Evolutionary conservation across 164 flowering plant genomes (phyloP), one percentile per base, ranked within the genome.

Genomic region (Buxus sempervirens): DNA sequence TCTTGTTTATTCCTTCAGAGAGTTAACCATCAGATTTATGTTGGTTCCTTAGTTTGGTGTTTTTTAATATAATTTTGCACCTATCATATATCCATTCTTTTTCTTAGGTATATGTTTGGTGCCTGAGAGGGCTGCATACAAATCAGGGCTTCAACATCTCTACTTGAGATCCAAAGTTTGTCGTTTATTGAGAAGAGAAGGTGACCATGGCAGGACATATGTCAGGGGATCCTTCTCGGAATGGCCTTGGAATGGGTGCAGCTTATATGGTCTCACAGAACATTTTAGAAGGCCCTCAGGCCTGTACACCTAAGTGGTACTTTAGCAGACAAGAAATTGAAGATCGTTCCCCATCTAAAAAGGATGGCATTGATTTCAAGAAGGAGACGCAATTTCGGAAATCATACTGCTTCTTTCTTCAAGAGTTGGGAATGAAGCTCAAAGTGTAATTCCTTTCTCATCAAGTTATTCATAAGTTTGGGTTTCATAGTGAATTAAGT

Each of bases 301-400:
- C 51, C 58, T 61, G 12, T 28, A 67, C 69, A 27, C 77, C 78
- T 8, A 76, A 63, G 56, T 89, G 90, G 90, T 86, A 84, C 73
- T 80, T 84, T 62, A 73, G 70, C 55, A 75, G 68, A 72, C 54
- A 79, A 55, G 89, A 86, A 71, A 77, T 90, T 63, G 92, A 85
- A 56, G 70, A 83, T 12, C 60, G 64, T 65, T 86, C 93, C 23
- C 96, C 90, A 36, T 90, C 96, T 32, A 83, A 87, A 72, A 85
- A 71, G 74, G 96, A 90, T 75, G 88, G 87, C 13, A 85, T 90
- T 70, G 79, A 68, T 66, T 58, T 62, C 4, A 70, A 70, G 63
- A 65, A 69, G 26, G 96, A 90, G 73, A 56, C 78, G 5, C 75
- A 79, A 9, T 60, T 86, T 64, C 78, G 86, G 67, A 78, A 80